Percentiles rank a stretch among this genome's conserved stretches.
These are phyloP conservation scores for Aspergillus fijiensis DNA, from an alignment of 2,329 filamentous ascomycete genomes.

Conservation along the genomic window DNA sequence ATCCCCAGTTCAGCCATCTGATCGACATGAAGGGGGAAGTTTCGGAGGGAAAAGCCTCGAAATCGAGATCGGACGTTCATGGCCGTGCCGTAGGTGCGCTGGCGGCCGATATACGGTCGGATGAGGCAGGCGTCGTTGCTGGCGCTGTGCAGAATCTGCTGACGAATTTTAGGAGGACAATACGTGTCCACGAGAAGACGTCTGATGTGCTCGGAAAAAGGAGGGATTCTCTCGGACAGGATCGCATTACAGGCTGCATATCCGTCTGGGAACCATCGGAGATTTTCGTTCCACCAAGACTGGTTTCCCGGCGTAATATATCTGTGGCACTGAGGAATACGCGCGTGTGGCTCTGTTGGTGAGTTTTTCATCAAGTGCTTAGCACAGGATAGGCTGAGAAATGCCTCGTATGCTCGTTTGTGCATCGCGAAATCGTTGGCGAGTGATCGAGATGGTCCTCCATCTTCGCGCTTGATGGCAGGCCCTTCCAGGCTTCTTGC, in stretches of 20 bases:
- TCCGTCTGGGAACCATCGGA: constrained; percentile 26
- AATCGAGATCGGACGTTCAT: constrained; percentile 20
- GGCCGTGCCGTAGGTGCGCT: constrained; percentile 14
- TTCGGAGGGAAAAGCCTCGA: constrained; percentile 44
- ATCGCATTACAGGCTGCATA: constrained; percentile 38
- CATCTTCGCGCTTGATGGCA: constrained; percentile 38
- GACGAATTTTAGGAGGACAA: constrained; percentile 27
- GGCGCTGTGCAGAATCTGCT: constrained; percentile 29
- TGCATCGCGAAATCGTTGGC: constrained; percentile 36
- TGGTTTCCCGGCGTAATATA: constrained; percentile 24
- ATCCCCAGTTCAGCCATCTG: constrained; percentile 50
- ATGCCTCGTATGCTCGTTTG: constrained; percentile 19
- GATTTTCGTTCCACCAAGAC: constrained; percentile 30
- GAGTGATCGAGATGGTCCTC: constrained; percentile 28
- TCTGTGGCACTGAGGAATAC: constrained; percentile 26
- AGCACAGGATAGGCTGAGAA: constrained; percentile 1
- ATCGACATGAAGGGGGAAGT: constrained; percentile 52
- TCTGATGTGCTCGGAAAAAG: constrained; percentile 28
- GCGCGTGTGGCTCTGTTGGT: constrained; percentile 10
- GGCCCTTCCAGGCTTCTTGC: constrained; percentile 16
- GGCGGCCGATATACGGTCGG: constrained; percentile 51
- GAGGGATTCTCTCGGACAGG: constrained; percentile 36
- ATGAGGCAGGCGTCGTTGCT: constrained; percentile 51
- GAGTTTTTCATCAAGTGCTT: not conserved
- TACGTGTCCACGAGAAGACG: constrained; percentile 34